Base-by-base conservation (phyloP, 2,329 filamentous ascomycete genomes). In the Nannizziopsis barbatae region DNA sequence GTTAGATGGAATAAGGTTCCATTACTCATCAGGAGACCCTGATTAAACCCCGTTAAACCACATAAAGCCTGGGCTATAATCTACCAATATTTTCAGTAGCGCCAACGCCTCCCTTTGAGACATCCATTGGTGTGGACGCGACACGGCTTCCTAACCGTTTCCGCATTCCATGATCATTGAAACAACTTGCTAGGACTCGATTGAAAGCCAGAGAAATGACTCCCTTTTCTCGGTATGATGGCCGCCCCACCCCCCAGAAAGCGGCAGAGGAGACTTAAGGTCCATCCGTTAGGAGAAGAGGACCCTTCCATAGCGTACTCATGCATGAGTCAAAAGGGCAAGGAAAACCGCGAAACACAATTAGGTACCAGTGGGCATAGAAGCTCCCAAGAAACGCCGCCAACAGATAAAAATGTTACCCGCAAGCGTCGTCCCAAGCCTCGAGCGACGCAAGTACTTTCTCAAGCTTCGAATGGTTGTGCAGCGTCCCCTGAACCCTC, bases 191-290 rank as follows among this genome's bases (percentile, higher is more conserved):
- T 12, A 27, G 20, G 39, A 30, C 8, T 10, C 33, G 12, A 3
- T 3, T 36, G 18, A 14, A 27, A 32, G 2, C 32, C 10, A 15
- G 27, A 42, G 45, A 32, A 37, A 48, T 48, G 45, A n/a, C 12
- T 27, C 12, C 37, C 2, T 27, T 40, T 14, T 8, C 32, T 27
- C 20, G 20, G 46, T 53, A 55, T 50, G 49, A 69, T 69, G 67
- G 58, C 62, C 55, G 51, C 56, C 52, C 62, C 58, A 53, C 60
- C 63, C 44, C 51, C 52, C 17, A 39, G 54, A 32, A 70, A 69
- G 56, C 57, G 66, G 56, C 65, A 63, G 55, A 62, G 62, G 52
- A 61, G 57, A 55, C 56, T 58, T 42, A 54, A 59, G 20, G 52
- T 60, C 43, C 47, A 58, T 22, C 57, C 58, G 32, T 63, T 60